Base-by-base conservation (phyloP, 768 basidiomycete genomes). In the Kwoniella sp. region DNA sequence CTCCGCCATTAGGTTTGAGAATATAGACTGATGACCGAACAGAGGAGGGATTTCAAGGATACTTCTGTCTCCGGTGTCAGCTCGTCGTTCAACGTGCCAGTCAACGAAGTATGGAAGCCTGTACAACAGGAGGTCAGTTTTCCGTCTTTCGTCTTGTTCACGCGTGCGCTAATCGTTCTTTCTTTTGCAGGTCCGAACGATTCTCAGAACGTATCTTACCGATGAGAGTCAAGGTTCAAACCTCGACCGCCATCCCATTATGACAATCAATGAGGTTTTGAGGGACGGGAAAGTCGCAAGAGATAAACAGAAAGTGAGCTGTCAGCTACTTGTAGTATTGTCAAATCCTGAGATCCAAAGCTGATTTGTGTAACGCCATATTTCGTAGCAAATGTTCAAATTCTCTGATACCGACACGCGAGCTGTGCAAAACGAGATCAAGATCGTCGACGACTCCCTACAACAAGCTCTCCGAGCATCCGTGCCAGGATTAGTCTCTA, bases 11-110 rank as follows among this genome's bases (percentile, higher is more conserved):
- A n/a, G n/a, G n/a, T n/a, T n/a, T n/a, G n/a, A n/a, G n/a, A n/a
- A n/a, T n/a, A n/a, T n/a, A n/a, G n/a, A n/a, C 36, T 60, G 26
- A 63, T 57, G 27, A 25, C 55, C n/a, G 24, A 67, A 37, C 70
- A 94, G 92, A 83, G 96, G 63, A 87, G 91, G 67, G 91, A 94
- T 72, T 96, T 93, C 81, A 92, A 86, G 74, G 94, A 98, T 73
- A 85, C 87, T 1, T 88, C 89, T 1, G 88, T 88, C 6, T 83
- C 88, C 6, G 91, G 89, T 77, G 86, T 87, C 0, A 87, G 88
- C 19, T 55, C 70, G 3, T 58, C 60, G 1, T 60, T 75, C 17
- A 69, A 55, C 9, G 83, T 87, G 5, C 89, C 93, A 0, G 81
- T 96, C 21, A 83, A 86, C 24, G 96, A 98, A 72, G 83, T 94